A percentile compares a stretch with the other conserved stretches of the same genome.
phyloP scores from a whole-genome alignment of 169 alveolate genomes.

The Besnoitia besnoiti region DNA sequence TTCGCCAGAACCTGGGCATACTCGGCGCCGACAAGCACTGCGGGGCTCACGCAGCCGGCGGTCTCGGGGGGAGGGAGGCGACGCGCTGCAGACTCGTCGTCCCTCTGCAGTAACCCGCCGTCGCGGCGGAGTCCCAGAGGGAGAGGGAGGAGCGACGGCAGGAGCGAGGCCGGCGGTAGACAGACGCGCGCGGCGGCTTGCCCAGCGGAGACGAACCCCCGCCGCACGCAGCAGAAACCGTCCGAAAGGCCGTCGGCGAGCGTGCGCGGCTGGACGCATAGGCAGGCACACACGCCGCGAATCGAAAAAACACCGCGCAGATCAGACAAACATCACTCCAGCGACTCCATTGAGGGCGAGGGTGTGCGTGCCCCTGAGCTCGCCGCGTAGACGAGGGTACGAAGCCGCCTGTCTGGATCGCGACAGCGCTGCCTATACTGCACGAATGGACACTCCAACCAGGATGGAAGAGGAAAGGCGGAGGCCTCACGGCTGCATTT shows the following conservation, averaged over 20 bases:
- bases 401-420: too few species aligned
- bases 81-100: not conserved
- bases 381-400: too few species aligned
- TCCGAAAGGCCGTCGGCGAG: not conserved
- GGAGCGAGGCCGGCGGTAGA: not conserved
- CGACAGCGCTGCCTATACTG: too few species aligned
- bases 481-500: too few species aligned
- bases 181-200: slow-evolving; percentile 13
- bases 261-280: not conserved
- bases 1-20: not conserved
- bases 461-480: too few species aligned
- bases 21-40: not conserved
- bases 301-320: too few species aligned
- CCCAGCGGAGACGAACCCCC: slow-evolving; percentile 2
- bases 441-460: too few species aligned
- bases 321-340: too few species aligned
- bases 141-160: not conserved
- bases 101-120: not conserved
- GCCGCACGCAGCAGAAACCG: slow-evolving; percentile 23
- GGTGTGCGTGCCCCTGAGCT: too few species aligned
- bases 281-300: not conserved
- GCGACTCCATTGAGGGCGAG: too few species aligned
- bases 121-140: not conserved
- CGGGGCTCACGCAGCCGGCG: not conserved
- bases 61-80: too few species aligned